Evolutionary conservation across 495 filamentous ascomycete genomes (phyloP), one percentile per base, ranked within the genome.

Genomic region (Aspergillus baeticus): DNA sequence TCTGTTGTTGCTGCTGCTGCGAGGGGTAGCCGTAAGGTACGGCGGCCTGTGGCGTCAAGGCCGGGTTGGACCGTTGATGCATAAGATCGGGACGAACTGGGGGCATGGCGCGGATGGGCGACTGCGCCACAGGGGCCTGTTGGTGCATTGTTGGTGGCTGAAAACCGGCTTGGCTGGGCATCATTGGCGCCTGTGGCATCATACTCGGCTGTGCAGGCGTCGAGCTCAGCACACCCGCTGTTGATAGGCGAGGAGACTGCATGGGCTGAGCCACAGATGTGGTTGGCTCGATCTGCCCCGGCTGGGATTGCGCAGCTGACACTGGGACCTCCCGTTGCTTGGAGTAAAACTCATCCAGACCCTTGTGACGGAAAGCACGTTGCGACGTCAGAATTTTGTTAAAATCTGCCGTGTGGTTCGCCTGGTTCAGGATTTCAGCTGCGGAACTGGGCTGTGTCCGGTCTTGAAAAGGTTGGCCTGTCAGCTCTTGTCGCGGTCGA

Each of bases 381-480:
- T 91, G 87, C 53, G 86, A 80, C 54, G 84, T 87, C 23, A 98
- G 75, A 26, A 78, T 75, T 63, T 92, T 92, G 71, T 96, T 98
- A 75, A 85, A 96, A 63, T 98, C 92, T 31, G 91, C 89, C 4
- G 92, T 86, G 37, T 94, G 90, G 29, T 88, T 81, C 26, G 92
- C 92, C 64, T 98, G 92, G 48, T 89, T 89, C 55, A 95, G 76
- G 53, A 98, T 85, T 60, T 97, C 93, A n/a, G 83, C 72, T 5
- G 86, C 78, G n/a, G 88, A 81, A 60, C 85, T 93, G 14, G 89
- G 75, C 68, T 92, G 88, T 11, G 84, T 88, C 44, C 90, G 83
- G 68, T 98, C 95, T 68, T 91, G 87, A 69, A 96, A 98, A 2
- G 92, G 81, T 21, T 87, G 86, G 17, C 94, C 95, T 3, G 89